Conservation (phyloP, 352 stramenopile genomes). For the Phytophthora nicotianae region DNA sequence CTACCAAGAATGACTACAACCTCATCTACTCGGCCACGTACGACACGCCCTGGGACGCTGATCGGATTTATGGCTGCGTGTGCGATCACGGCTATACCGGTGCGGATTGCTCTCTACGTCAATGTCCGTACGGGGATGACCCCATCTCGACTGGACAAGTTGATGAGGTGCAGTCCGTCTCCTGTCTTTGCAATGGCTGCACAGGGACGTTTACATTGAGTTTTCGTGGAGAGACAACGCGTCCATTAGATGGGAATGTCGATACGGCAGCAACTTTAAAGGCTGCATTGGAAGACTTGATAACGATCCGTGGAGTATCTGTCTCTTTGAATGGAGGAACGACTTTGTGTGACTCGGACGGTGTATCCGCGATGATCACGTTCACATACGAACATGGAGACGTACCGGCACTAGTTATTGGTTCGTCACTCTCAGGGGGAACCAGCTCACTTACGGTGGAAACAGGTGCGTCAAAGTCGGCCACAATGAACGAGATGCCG, state of each 20-base stretch:
- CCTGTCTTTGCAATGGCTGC: conserved; percentile 67
- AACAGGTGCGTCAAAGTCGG: conserved; percentile 27
- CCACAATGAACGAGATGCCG: background rate
- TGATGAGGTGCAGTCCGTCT: conserved; percentile 82
- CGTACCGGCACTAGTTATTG: conserved; percentile 52
- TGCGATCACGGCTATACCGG: conserved; percentile 92
- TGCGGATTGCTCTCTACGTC: conserved; percentile 80
- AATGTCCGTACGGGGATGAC: conserved; percentile 90
- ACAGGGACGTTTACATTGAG: conserved; percentile 65
- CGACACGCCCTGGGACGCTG: conserved; percentile 79
- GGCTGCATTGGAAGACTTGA: conserved; percentile 51
- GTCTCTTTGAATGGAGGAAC: conserved; percentile 55
- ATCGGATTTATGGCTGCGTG: conserved; percentile 84
- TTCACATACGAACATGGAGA: conserved; percentile 75
- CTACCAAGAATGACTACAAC: conserved; percentile 66
- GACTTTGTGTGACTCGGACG: conserved; percentile 52
- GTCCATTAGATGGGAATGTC: conserved; percentile 39
- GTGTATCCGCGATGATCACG: conserved; percentile 65
- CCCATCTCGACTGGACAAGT: conserved; percentile 73
- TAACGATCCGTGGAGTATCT: conserved; percentile 54
- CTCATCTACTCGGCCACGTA: conserved; percentile 65
- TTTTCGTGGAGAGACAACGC: conserved; percentile 61
- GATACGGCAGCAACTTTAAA: conserved; percentile 56
- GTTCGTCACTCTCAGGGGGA: conserved; percentile 37
- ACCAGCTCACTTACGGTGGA: conserved; percentile 45